These are phyloP conservation scores for Termitomyces sp. DNA, from an alignment of 768 basidiomycete species.

Conservation along the genomic window DNA sequence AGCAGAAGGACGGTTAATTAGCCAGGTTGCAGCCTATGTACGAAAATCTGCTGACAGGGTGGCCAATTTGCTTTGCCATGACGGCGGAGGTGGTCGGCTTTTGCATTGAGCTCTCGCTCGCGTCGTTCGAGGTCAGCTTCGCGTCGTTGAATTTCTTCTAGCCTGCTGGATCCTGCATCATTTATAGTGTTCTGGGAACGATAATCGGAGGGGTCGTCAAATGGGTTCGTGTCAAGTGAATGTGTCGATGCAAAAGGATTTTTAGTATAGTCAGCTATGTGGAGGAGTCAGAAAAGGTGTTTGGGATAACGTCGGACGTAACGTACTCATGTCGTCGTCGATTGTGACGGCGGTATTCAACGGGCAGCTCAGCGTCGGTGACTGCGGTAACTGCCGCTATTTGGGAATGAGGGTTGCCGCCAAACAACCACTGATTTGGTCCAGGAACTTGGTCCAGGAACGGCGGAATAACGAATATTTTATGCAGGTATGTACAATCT, in stretches of 20 bases:
- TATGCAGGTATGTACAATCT: too few relatives aligned
- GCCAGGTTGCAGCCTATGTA: slow-evolving; percentile 8
- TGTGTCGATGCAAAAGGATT: slow-evolving; percentile 85
- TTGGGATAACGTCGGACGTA: not conserved
- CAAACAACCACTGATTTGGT: slow-evolving; percentile 10
- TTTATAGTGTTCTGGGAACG: slow-evolving; percentile 15
- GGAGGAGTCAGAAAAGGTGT: not conserved
- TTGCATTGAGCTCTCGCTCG: slow-evolving; percentile 67
- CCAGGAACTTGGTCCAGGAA: too few relatives aligned
- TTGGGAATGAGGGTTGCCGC: slow-evolving; percentile 8
- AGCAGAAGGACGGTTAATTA: slow-evolving; percentile 15
- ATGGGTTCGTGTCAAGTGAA: slow-evolving; percentile 84
- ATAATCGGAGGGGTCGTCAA: slow-evolving; percentile 69
- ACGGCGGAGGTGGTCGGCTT: slow-evolving; percentile 60
- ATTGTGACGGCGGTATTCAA: slow-evolving; percentile 5
- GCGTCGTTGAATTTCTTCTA: slow-evolving; percentile 67
- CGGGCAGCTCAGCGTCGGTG: not conserved
- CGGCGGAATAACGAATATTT: not conserved
- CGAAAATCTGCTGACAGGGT: slow-evolving; percentile 50
- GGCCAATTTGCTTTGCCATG: slow-evolving; percentile 95
- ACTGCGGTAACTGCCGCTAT: slow-evolving; percentile 17
- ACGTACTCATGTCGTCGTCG: slow-evolving; percentile 13
- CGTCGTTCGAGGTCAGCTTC: slow-evolving; percentile 79
- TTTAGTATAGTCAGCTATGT: slow-evolving; percentile 38
- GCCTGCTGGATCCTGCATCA: slow-evolving; percentile 29